Percentiles rank a stretch among this genome's conserved stretches.
Evolutionary conservation across 345 rosid genomes (phyloP).

Genomic region (Jatropha curcas): DNA sequence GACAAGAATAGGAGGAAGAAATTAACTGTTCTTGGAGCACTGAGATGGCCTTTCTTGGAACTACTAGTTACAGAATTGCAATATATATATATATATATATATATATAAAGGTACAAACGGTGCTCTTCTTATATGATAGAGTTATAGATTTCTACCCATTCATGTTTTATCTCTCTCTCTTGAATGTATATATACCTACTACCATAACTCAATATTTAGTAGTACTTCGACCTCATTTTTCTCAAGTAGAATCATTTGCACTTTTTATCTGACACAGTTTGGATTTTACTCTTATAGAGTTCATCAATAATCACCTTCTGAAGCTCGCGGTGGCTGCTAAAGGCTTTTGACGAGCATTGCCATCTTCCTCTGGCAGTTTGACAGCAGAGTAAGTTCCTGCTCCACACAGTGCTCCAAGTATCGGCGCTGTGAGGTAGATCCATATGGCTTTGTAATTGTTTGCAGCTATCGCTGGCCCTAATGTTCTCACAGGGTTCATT

Average conservation of each 20-base stretch:
- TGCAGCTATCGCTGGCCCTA: slow-evolving; percentile 86
- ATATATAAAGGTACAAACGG: not conserved
- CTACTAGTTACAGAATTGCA: not conserved
- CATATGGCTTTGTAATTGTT: slow-evolving; percentile 81
- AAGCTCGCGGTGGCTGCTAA: slow-evolving; percentile 50
- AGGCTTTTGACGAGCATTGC: slow-evolving; percentile 31
- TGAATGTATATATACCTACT: not conserved
- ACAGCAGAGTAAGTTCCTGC: slow-evolving; percentile 81
- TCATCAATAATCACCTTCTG: slow-evolving; percentile 43
- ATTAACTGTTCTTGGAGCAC: not conserved
- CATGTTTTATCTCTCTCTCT: not conserved
- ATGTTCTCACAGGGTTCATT: slow-evolving; percentile 87
- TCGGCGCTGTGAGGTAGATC: slow-evolving; percentile 82
- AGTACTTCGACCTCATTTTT: not conserved
- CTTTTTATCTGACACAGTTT: not conserved
- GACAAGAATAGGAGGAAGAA: not conserved
- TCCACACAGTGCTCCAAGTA: slow-evolving; percentile 80
- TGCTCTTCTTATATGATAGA: not conserved
- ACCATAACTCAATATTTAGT: not conserved
- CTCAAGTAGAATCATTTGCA: not conserved
- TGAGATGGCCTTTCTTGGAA: not conserved
- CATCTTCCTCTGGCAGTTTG: slow-evolving; percentile 68
- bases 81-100: too few relatives aligned
- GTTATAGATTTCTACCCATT: not conserved
- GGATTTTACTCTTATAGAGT: slow-evolving; percentile 3